Conservation (phyloP, 176 grass and related monocot species). For the Oryza glumipatula region DNA sequence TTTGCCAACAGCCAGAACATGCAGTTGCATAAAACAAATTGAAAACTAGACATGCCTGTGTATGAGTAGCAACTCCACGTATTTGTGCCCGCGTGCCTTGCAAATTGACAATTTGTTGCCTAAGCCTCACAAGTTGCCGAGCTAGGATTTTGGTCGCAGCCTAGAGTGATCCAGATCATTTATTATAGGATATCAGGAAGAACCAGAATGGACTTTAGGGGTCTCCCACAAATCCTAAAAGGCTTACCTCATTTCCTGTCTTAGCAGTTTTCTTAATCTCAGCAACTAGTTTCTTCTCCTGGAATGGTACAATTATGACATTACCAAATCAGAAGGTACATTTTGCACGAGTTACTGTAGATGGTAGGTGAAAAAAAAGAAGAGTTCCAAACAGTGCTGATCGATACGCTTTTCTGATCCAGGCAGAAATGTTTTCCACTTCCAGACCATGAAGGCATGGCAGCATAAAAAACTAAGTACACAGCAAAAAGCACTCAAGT, state of each 20-base stretch:
- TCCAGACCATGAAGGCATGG: background rate
- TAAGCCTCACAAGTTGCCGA: conserved; percentile 87
- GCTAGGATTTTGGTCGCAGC: conserved; percentile 95
- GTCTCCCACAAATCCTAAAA: conserved; percentile 23
- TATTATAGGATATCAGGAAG: conserved; percentile 10
- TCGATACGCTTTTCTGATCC: background rate
- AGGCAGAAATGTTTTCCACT: background rate
- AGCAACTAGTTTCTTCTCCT: conserved; percentile 98
- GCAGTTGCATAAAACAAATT: background rate
- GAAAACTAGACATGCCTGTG: conserved; percentile 56
- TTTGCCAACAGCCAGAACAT: conserved; percentile 6
- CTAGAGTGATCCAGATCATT: conserved; percentile 54
- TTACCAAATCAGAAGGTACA: conserved; percentile 32
- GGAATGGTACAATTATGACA: conserved; percentile 40
- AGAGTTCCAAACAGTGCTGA: background rate
- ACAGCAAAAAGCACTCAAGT: background rate
- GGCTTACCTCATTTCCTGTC: conserved; percentile 91
- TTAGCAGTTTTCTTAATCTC: conserved; percentile 99
- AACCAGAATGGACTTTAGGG: background rate
- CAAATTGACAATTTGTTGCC: conserved; percentile 96
- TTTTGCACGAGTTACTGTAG: conserved; percentile 16
- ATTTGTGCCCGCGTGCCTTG: conserved; percentile 96
- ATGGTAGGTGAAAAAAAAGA: background rate
- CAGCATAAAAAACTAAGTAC: background rate
- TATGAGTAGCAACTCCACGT: conserved; percentile 95